Evolutionary conservation across 768 basidiomycete genomes (phyloP).

Genomic region (Suillus alpinus): DNA sequence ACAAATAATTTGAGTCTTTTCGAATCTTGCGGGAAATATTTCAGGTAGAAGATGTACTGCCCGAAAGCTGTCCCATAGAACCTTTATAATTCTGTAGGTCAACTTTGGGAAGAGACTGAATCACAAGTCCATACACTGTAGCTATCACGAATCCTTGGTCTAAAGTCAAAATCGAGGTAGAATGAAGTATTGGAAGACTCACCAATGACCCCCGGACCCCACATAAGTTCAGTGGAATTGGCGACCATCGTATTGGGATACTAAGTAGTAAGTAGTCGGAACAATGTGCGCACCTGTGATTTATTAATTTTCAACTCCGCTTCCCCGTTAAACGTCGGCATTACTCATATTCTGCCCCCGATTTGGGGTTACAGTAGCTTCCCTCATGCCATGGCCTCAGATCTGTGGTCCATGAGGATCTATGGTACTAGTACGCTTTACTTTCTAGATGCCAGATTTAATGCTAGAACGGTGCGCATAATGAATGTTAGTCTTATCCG

Average conservation of each 20-base stretch:
- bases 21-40: slow-evolving; percentile 16
- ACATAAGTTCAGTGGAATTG: not conserved
- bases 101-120: not conserved
- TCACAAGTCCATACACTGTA: slow-evolving; percentile 9
- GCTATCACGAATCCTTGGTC: slow-evolving; percentile 13
- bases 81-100: slow-evolving; percentile 3
- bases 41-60: slow-evolving; percentile 18
- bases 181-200: not conserved
- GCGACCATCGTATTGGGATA: slow-evolving; percentile 8
- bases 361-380: too few relatives aligned
- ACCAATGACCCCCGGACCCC: slow-evolving; percentile 20
- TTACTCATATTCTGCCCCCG: too few relatives aligned
- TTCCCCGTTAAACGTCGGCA: not conserved
- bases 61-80: slow-evolving; percentile 17
- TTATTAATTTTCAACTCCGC: not conserved
- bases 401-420: not conserved
- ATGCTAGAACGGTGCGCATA: too few relatives aligned
- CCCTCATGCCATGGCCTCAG: too few relatives aligned
- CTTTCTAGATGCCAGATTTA: too few relatives aligned
- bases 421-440: not conserved
- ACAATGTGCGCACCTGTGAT: too few relatives aligned
- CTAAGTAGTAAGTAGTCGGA: not conserved
- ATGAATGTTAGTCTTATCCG: too few relatives aligned
- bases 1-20: slow-evolving; percentile 13
- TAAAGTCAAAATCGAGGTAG: not conserved